A percentile compares a stretch with the other conserved stretches of the same genome.
Evolutionary conservation across 2,329 filamentous ascomycete species (phyloP).

Genomic region (Penicillium glabrum): DNA sequence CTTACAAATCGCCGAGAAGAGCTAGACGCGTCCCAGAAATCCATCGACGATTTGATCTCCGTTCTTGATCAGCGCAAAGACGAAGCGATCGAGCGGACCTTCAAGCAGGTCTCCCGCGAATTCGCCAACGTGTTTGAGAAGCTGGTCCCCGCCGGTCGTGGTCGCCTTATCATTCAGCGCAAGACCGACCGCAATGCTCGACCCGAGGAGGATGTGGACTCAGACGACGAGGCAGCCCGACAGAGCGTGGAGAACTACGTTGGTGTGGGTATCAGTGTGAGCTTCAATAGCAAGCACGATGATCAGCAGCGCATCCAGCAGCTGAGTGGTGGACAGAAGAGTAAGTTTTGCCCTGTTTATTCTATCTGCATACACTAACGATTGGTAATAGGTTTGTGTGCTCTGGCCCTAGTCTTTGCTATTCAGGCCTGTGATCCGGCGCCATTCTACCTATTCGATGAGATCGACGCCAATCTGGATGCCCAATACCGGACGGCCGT

Average conservation of each 20-base stretch:
- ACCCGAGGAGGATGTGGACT: slow-evolving; percentile 66
- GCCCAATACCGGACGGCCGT: slow-evolving; percentile 97
- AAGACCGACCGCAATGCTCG: slow-evolving; percentile 70
- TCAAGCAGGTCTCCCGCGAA: slow-evolving; percentile 94
- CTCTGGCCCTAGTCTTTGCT: slow-evolving; percentile 97
- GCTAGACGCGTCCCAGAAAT: slow-evolving; percentile 79
- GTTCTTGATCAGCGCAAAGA: slow-evolving; percentile 95
- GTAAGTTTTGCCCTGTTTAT: slow-evolving; percentile 53
- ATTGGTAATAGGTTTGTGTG: slow-evolving; percentile 71
- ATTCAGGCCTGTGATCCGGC: slow-evolving; percentile 97
- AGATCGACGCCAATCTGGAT: slow-evolving; percentile 97
- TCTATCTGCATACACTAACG: slow-evolving; percentile 11
- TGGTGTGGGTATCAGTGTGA: slow-evolving; percentile 93
- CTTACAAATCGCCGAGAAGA: slow-evolving; percentile 82
- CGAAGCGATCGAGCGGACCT: slow-evolving; percentile 95
- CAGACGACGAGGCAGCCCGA: slow-evolving; percentile 63
- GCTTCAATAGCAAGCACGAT: slow-evolving; percentile 97
- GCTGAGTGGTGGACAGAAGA: slow-evolving; percentile 95
- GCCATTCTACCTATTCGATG: slow-evolving; percentile 98
- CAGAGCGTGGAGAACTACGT: slow-evolving; percentile 86
- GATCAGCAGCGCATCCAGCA: slow-evolving; percentile 98
- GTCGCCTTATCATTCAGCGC: slow-evolving; percentile 87
- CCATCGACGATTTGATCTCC: slow-evolving; percentile 88
- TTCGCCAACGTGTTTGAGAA: slow-evolving; percentile 93
- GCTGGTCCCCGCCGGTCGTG: slow-evolving; percentile 89